Evolutionary conservation across 805 yeast genomes (phyloP).

Genomic region (Teunomyces tritomae): DNA sequence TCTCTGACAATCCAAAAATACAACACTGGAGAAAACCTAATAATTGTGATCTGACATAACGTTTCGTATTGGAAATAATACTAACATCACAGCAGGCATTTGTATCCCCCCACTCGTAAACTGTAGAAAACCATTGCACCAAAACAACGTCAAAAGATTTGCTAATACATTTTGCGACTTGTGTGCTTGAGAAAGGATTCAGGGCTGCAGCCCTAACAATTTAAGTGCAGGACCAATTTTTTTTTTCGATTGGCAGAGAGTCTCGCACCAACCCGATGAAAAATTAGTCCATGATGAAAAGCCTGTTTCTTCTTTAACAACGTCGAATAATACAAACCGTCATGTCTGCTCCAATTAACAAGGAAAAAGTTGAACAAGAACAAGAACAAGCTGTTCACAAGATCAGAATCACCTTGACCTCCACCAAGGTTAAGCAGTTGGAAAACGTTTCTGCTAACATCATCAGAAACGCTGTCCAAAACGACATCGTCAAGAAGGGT

Average conservation of each 20-base stretch:
- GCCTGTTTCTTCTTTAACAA: constrained; percentile 26
- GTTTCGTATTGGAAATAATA: neutral
- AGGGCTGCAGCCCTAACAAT: constrained; percentile 8
- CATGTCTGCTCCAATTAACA: constrained; percentile 77
- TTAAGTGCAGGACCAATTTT: neutral
- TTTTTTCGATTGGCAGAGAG: neutral
- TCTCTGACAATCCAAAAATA: constrained; percentile 28
- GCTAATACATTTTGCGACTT: too few species aligned
- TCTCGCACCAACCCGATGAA: neutral
- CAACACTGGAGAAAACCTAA: constrained; percentile 22
- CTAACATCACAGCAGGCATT: constrained; percentile 4
- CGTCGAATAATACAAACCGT: constrained; percentile 27
- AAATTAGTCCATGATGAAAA: constrained; percentile 1
- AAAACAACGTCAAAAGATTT: too few species aligned
- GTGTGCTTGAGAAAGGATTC: neutral
- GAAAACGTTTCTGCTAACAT: constrained; percentile 94
- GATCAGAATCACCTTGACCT: constrained; percentile 98
- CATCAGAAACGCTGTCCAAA: constrained; percentile 79
- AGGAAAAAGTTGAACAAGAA: constrained; percentile 79
- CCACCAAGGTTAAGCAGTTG: constrained; percentile 97
- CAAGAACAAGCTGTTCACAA: constrained; percentile 80
- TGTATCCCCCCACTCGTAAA: neutral
- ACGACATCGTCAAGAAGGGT: constrained; percentile 90
- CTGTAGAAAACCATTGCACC: too few species aligned
- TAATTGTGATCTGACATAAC: constrained; percentile 16